These are phyloP conservation scores for Eimeria tenella DNA, from an alignment of 169 alveolate genomes.

Conservation along the genomic window DNA sequence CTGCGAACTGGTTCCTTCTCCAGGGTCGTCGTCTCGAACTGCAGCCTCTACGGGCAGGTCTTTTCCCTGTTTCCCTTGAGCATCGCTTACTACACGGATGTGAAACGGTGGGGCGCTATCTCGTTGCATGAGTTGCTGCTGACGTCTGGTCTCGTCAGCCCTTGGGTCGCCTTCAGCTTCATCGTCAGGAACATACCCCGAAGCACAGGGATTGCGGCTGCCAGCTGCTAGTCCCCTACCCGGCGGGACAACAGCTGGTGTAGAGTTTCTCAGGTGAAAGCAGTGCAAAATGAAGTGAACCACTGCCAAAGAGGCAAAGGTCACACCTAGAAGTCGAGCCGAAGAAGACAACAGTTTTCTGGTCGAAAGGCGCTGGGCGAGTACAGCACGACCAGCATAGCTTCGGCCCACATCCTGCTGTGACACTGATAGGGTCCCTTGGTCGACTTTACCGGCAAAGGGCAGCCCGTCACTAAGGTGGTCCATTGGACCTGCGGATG, in stretches of 20 bases:
- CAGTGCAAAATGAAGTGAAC: conserved; percentile 7
- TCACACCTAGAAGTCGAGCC: not conserved
- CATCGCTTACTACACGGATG: too few species aligned
- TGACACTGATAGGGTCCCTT: not conserved
- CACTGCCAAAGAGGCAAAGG: not conserved
- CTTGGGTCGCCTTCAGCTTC: not conserved
- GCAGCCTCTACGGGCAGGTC: not conserved
- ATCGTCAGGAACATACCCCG: not conserved
- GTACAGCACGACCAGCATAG: not conserved
- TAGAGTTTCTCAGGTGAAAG: not conserved
- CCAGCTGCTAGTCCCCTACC: conserved; percentile 1
- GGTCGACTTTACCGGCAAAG: not conserved
- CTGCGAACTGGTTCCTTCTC: not conserved
- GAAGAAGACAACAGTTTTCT: not conserved
- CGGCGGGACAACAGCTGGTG: not conserved
- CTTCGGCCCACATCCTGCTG: not conserved
- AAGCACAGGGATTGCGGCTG: not conserved
- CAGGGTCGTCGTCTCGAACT: not conserved
- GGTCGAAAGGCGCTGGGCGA: not conserved
- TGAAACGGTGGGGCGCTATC: too few species aligned
- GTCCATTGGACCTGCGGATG: too few species aligned
- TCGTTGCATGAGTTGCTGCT: not conserved
- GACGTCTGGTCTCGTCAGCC: not conserved
- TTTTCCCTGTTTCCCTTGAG: not conserved
- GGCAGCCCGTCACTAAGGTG: not conserved